phyloP scores from a whole-genome alignment of 345 rosid species.

The Diplotaxis tenuifolia region DNA sequence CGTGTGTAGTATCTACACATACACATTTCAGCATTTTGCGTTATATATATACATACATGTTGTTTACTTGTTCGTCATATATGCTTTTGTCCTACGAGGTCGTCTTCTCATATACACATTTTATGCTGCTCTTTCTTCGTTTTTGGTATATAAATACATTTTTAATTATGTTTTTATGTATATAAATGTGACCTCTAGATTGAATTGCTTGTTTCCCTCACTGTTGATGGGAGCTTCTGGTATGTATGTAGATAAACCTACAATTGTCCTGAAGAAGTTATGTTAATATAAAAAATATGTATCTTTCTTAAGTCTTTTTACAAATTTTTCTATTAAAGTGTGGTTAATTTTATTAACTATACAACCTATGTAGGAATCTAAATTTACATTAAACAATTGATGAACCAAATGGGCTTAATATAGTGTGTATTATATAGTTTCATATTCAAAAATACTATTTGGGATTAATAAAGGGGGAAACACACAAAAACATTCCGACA shows the following conservation, averaged over 20 bases:
- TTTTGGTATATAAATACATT: conserved; percentile 9
- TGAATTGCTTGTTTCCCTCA: neutral
- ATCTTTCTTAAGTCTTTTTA: neutral
- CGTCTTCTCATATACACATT: neutral
- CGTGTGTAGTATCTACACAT: neutral
- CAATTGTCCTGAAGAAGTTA: too few relatives aligned
- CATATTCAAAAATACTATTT: neutral
- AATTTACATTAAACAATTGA: too few relatives aligned
- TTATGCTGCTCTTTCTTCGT: neutral
- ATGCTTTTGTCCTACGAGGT: conserved; percentile 8
- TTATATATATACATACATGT: conserved; percentile 11
- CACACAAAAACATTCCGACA: conserved; percentile 27
- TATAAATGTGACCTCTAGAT: neutral
- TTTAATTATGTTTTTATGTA: neutral
- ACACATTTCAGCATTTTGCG: conserved; percentile 5
- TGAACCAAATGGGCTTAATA: too few relatives aligned
- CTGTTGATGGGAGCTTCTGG: conserved; percentile 1
- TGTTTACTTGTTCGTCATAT: neutral
- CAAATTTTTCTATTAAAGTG: too few relatives aligned
- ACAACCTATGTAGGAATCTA: too few relatives aligned
- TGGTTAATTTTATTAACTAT: too few relatives aligned
- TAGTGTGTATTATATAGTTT: neutral
- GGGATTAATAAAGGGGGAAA: neutral
- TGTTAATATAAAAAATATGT: too few relatives aligned
- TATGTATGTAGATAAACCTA: neutral